A percentile compares a stretch with the other conserved stretches of the same genome.
Conservation (phyloP, 345 rosid species). For the Atalantia buxifolia region DNA sequence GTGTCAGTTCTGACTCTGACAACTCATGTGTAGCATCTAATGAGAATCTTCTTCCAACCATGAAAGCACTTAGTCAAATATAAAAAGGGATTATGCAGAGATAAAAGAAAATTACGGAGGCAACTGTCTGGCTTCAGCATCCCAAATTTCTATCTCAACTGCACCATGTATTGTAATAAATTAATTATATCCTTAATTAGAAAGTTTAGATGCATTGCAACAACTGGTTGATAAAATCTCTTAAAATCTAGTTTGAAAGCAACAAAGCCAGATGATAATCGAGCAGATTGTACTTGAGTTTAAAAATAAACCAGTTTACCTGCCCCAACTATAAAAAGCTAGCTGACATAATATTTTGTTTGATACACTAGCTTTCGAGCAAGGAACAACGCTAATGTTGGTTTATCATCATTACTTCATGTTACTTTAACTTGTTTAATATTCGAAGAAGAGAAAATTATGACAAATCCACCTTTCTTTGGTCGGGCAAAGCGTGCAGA, state of each 20-base stretch:
- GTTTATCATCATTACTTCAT: not conserved
- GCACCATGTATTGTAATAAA: too few species aligned
- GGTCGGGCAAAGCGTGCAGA: not conserved
- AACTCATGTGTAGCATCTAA: not conserved
- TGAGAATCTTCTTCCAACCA: constrained; percentile 7
- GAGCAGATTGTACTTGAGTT: constrained; percentile 13
- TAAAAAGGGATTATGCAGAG: not conserved
- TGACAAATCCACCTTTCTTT: constrained; percentile 4
- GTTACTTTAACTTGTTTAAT: not conserved
- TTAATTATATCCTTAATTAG: too few species aligned
- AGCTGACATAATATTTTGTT: too few species aligned
- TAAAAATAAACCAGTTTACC: constrained; percentile 33
- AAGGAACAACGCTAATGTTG: not conserved
- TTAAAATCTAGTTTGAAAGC: constrained; percentile 2
- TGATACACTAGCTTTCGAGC: not conserved
- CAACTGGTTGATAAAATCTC: not conserved
- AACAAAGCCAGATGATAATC: not conserved
- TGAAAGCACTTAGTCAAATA: not conserved
- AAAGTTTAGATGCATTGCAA: not conserved
- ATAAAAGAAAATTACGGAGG: not conserved
- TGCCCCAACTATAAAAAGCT: constrained; percentile 44
- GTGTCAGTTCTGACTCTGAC: not conserved
- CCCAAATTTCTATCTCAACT: not conserved
- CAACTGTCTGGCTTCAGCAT: not conserved
- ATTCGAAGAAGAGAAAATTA: constrained; percentile 7